Evolutionary conservation across 257 asterid genomes (phyloP).

Genomic region (Linaria vulgaris): DNA sequence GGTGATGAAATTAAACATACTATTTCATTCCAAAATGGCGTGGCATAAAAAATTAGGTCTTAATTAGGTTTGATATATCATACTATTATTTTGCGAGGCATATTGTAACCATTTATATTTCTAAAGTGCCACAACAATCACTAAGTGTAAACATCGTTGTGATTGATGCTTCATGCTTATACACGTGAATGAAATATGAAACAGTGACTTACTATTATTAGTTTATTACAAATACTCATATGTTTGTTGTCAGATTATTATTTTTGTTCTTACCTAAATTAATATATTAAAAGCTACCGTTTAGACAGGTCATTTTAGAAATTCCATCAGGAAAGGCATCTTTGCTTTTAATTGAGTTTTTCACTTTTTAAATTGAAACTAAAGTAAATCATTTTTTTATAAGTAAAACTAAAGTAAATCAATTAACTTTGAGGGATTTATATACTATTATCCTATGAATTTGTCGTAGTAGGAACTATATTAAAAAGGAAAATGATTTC

Average conservation of each 20-base stretch:
- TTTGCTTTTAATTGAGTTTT: no score
- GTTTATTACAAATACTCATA: background rate
- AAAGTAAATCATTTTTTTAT: no score
- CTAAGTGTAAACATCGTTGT: slow-evolving; percentile 24
- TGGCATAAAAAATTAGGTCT: slow-evolving; percentile 39
- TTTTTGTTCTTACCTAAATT: background rate
- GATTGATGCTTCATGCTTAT: background rate
- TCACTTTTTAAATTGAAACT: no score
- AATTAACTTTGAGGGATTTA: no score
- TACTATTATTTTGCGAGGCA: background rate
- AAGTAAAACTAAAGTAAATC: no score
- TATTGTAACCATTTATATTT: slow-evolving; percentile 26
- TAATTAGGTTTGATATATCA: slow-evolving; percentile 19
- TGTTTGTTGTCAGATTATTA: background rate
- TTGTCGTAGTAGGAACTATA: no score
- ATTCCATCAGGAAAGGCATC: no score
- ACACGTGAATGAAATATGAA: slow-evolving; percentile 8
- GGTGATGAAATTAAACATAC: slow-evolving; percentile 66
- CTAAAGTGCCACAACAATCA: slow-evolving; percentile 13
- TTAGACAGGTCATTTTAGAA: no score
- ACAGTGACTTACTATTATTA: slow-evolving; percentile 1
- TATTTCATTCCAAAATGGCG: slow-evolving; percentile 38
- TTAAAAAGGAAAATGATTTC: no score
- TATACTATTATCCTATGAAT: no score
- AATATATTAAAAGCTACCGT: no score